phyloP scores from a whole-genome alignment of 306 rosid genomes.

The Hippophae rhamnoides region DNA sequence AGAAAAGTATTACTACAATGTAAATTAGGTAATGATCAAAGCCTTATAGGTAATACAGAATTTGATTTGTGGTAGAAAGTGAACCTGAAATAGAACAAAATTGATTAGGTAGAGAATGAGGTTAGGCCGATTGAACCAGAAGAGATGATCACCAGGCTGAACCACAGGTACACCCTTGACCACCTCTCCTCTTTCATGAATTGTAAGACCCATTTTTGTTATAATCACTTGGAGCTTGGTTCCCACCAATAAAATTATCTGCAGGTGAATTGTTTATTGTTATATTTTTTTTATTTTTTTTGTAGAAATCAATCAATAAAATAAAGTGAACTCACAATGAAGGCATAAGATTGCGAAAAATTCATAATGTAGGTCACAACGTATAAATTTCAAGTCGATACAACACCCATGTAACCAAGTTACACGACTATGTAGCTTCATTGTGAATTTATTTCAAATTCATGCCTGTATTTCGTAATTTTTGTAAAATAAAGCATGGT shows the following conservation, averaged over 20 bases:
- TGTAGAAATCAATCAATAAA: not conserved
- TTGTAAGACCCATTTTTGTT: conserved; percentile 25
- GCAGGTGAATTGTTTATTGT: not conserved
- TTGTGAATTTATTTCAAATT: not conserved
- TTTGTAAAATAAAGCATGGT: not conserved
- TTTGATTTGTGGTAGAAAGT: not conserved
- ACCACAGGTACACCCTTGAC: conserved; percentile 24
- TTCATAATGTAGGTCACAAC: no score
- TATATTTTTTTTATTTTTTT: no score
- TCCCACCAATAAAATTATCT: conserved; percentile 26
- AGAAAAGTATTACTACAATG: not conserved
- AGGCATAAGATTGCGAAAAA: no score
- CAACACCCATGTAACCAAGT: no score
- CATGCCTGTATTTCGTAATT: not conserved
- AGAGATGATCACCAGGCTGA: conserved; percentile 23
- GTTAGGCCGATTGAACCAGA: conserved; percentile 25
- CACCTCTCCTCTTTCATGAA: conserved; percentile 27
- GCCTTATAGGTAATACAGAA: not conserved
- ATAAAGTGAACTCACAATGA: no score
- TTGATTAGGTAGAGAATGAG: conserved; percentile 22
- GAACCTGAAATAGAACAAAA: conserved; percentile 26
- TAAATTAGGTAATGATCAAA: not conserved
- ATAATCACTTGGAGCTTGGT: conserved; percentile 28
- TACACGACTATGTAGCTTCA: not conserved
- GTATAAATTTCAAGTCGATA: no score